Percentiles rank a stretch among this genome's conserved stretches.
These are phyloP conservation scores for Phytopythium litorale DNA, from an alignment of 352 stramenopile species.

Conservation along the genomic window DNA sequence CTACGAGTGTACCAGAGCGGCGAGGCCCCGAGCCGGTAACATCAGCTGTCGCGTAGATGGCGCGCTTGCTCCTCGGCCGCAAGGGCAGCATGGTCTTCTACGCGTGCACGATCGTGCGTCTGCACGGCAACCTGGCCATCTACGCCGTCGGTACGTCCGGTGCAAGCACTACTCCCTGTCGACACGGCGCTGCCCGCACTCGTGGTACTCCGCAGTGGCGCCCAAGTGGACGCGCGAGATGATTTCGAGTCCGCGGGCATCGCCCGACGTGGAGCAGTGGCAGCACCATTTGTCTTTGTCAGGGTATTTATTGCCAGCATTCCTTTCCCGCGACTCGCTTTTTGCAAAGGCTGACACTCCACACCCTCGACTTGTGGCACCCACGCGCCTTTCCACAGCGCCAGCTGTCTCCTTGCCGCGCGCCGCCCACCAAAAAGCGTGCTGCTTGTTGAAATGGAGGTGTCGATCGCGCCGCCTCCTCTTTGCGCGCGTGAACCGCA, in stretches of 20 bases:
- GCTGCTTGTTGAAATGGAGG: too few relatives aligned
- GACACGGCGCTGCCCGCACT: neutral
- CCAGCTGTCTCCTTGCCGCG: neutral
- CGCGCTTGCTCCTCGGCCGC: constrained; percentile 65
- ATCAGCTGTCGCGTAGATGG: constrained; percentile 50
- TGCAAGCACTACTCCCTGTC: neutral
- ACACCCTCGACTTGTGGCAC: neutral
- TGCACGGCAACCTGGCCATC: constrained; percentile 84
- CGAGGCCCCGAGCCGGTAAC: constrained; percentile 4
- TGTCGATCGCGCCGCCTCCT: neutral
- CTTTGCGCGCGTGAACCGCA: neutral
- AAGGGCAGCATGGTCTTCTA: constrained; percentile 78
- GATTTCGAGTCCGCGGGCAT: constrained; percentile 74
- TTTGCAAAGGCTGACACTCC: neutral
- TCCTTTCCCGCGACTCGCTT: neutral
- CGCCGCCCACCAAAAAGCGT: neutral
- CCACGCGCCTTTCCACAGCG: neutral
- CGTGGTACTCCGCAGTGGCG: constrained; percentile 39
- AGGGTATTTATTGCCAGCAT: too few relatives aligned
- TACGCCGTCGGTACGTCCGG: constrained; percentile 27
- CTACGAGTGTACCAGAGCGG: constrained; percentile 75
- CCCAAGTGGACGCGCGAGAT: constrained; percentile 85
- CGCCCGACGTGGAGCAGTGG: constrained; percentile 36
- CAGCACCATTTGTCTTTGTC: too few relatives aligned
- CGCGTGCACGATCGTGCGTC: constrained; percentile 71